These are phyloP conservation scores for Artemisia annua DNA, from an alignment of 129 eudicot species.

Conservation along the genomic window DNA sequence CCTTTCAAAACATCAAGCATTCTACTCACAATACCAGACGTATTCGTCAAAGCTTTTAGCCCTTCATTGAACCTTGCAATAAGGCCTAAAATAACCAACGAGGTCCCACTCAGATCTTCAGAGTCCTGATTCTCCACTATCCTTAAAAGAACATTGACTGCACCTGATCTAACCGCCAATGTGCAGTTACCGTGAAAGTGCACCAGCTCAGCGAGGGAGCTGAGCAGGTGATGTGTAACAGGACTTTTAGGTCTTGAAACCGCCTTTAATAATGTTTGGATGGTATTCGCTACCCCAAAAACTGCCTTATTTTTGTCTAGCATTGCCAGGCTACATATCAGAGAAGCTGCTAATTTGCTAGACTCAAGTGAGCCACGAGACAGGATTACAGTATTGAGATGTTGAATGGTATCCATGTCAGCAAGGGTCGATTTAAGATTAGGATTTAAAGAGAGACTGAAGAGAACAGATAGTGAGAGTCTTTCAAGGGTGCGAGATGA, in stretches of 20 bases:
- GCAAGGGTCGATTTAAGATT: slow-evolving; percentile 56
- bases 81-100: slow-evolving; percentile 54
- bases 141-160: slow-evolving; percentile 43
- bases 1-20: slow-evolving; percentile 61
- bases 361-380: slow-evolving; percentile 44
- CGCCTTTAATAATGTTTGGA: slow-evolving; percentile 54
- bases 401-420: slow-evolving; percentile 50
- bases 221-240: slow-evolving; percentile 67
- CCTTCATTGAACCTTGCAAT: slow-evolving; percentile 78
- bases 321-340: slow-evolving; percentile 80
- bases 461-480: slow-evolving; percentile 63
- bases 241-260: slow-evolving; percentile 41
- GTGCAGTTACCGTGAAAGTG: slow-evolving; percentile 90
- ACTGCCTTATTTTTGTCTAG: slow-evolving; percentile 78
- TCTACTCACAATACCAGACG: slow-evolving; percentile 42
- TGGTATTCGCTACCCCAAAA: slow-evolving; percentile 70
- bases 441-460: slow-evolving; percentile 76
- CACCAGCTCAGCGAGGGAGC: slow-evolving; percentile 67
- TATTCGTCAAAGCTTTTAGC: slow-evolving; percentile 48
- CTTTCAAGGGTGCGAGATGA: slow-evolving; percentile 30
- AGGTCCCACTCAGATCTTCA: slow-evolving; percentile 66
- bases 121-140: slow-evolving; percentile 44
- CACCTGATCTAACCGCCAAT: slow-evolving; percentile 65
- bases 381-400: slow-evolving; percentile 51
- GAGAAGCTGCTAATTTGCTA: slow-evolving; percentile 62